phyloP scores from a whole-genome alignment of 1,284 basidiomycete species.

The Rhodotorula sp. region DNA sequence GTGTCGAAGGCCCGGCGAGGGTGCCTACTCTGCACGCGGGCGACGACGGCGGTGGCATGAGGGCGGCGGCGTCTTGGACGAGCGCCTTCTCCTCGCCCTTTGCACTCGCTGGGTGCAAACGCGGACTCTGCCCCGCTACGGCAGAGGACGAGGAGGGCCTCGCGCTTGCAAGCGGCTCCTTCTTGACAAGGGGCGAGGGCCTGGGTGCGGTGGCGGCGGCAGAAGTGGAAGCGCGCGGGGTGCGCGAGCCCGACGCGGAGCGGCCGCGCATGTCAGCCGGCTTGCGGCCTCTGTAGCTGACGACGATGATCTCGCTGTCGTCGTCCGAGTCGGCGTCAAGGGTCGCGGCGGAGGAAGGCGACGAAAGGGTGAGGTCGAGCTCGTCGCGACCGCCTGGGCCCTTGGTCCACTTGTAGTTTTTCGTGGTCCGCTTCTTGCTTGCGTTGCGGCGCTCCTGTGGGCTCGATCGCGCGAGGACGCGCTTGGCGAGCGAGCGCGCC shows the following conservation, averaged over 20 bases:
- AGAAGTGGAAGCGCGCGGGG: neutral
- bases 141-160: neutral
- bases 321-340: slow-evolving; percentile 1
- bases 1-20: neutral
- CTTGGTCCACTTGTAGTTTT: neutral
- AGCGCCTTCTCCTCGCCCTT: neutral
- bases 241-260: neutral
- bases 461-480: slow-evolving; percentile 4
- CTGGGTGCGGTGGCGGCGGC: neutral
- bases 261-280: neutral
- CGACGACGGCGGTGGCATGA: neutral
- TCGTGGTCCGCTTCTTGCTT: neutral
- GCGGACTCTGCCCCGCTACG: too few species aligned
- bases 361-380: slow-evolving; percentile 13
- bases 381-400: neutral
- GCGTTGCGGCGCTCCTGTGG: neutral
- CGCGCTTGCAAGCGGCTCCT: neutral
- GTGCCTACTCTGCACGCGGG: neutral
- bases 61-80: neutral
- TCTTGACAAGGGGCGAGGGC: neutral
- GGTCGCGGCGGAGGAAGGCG: neutral
- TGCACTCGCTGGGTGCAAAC: too few species aligned
- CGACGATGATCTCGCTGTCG: slow-evolving; percentile 7
- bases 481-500: neutral
- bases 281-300: neutral